Evolutionary conservation across 139 green algal genomes (phyloP).

Genomic region (Gonium pectorale): DNA sequence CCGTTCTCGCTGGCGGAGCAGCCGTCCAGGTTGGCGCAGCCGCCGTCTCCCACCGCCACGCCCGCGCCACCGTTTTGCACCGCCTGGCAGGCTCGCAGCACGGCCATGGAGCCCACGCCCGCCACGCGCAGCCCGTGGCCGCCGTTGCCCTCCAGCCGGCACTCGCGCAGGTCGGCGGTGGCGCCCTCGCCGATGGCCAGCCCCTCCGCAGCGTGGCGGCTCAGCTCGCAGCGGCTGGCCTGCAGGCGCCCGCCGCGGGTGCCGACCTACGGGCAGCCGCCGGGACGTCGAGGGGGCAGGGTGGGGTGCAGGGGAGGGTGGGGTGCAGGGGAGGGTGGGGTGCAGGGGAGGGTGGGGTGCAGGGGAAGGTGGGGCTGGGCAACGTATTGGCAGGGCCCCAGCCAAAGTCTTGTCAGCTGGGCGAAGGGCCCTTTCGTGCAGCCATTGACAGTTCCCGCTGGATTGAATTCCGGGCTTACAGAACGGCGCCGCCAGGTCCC

Average conservation of each 20-base stretch:
- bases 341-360: no score
- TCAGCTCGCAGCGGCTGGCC: slow-evolving; percentile 20
- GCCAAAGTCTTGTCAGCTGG: no score
- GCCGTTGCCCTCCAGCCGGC: background rate
- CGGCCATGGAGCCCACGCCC: slow-evolving; percentile 30
- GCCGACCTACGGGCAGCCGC: slow-evolving; percentile 5
- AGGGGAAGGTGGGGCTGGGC: no score
- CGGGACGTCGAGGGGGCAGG: no score
- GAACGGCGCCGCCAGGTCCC: no score
- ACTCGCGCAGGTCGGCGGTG: slow-evolving; percentile 14
- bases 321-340: no score
- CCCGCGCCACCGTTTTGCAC: background rate
- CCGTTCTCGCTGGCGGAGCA: slow-evolving; percentile 8
- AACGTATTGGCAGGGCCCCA: no score
- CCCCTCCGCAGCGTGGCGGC: background rate
- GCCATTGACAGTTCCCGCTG: no score
- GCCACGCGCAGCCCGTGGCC: background rate
- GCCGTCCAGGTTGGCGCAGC: slow-evolving; percentile 19
- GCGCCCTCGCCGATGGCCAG: slow-evolving; percentile 27
- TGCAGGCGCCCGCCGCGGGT: slow-evolving; percentile 29
- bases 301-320: background rate
- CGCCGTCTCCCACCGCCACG: slow-evolving; percentile 7
- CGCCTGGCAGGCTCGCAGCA: slow-evolving; percentile 13
- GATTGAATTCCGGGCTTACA: no score
- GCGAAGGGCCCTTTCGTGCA: no score